Base-by-base conservation (phyloP, 192 early-diverging fungal species). In the Spizellomyces sp. region DNA sequence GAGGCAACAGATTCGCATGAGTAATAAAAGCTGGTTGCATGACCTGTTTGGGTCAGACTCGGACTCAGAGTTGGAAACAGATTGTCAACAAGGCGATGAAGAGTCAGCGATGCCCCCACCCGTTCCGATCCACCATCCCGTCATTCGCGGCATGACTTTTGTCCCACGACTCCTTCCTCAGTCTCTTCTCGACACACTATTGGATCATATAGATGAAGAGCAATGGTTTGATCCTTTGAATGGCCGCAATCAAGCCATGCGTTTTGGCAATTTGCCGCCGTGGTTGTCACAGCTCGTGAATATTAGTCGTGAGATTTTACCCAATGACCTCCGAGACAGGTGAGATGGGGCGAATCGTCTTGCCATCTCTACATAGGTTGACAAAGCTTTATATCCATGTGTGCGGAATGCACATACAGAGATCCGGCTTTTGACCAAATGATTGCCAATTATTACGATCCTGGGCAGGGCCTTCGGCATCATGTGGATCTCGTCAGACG, bases 381-480 rank as follows among this genome's bases (percentile, higher is more conserved):
- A 36, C 27, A 36, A 4, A 19, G 36, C 8, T n/a, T 19, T n/a
- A 6, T 6, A 65, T 65, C 10, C 44, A 58, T n/a, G n/a, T n/a
- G n/a, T n/a, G 15, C n/a, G 64, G 45, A 65, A 19, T 56, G 64
- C 43, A n/a, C 46, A n/a, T 17, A 8, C 19, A 60, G 66, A 27
- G 9, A 67, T 10, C 66, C 66, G 19, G 66, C 58, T 8, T 85
- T 86, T 42, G 79, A 86, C 75, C 87, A 88, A 57, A 76, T 79
- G n/a, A 86, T 88, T 17, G 70, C 81, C 52, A 88, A 88, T 66
- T 45, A 81, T 42, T 88, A 88, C 67, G 68, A 70, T 12, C 54
- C 75, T 7, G 87, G 83, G 45, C 75, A 84, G 42, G 87, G 87
- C 1, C 77, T 88, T 19, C 70, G 70, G 21, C 75, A 76, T 36